Evolutionary conservation across 768 basidiomycete genomes (phyloP).

Genomic region (Austroboletus eburneus): DNA sequence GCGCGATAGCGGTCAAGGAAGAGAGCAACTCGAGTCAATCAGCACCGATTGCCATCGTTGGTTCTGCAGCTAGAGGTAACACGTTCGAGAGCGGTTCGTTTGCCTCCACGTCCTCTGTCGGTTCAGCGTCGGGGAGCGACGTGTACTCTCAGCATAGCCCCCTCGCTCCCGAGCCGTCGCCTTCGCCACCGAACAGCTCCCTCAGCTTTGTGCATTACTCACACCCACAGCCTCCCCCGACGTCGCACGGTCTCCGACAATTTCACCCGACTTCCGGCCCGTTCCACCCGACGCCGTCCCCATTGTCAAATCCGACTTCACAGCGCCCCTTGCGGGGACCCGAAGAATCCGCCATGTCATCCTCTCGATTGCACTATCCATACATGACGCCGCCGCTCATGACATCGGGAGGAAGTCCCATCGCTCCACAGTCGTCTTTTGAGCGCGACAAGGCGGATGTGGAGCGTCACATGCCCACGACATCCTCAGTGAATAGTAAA

Average conservation of each 20-base stretch:
- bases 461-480: conserved; percentile 44
- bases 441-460: conserved; percentile 51
- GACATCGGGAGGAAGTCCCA: conserved; percentile 27
- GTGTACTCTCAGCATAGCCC: conserved; percentile 47
- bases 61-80: conserved; percentile 43
- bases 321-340: conserved; percentile 35
- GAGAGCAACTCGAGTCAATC: conserved; percentile 24
- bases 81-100: conserved; percentile 49
- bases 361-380: conserved; percentile 34
- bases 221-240: conserved; percentile 34
- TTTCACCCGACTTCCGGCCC: conserved; percentile 18
- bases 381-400: conserved; percentile 39
- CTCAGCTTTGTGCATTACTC: conserved; percentile 60
- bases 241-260: conserved; percentile 30
- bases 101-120: conserved; percentile 43
- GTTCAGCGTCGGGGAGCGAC: conserved; percentile 56
- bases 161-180: conserved; percentile 46
- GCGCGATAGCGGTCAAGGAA: conserved; percentile 25
- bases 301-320: conserved; percentile 24
- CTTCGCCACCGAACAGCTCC: conserved; percentile 58
- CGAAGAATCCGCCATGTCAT: conserved; percentile 34
- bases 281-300: conserved; percentile 45
- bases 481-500: conserved; percentile 38
- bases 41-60: conserved; percentile 39
- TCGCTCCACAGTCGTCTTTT: conserved; percentile 39